phyloP scores from a whole-genome alignment of 805 yeast species.

The Phaffomyces thermotolerans region DNA sequence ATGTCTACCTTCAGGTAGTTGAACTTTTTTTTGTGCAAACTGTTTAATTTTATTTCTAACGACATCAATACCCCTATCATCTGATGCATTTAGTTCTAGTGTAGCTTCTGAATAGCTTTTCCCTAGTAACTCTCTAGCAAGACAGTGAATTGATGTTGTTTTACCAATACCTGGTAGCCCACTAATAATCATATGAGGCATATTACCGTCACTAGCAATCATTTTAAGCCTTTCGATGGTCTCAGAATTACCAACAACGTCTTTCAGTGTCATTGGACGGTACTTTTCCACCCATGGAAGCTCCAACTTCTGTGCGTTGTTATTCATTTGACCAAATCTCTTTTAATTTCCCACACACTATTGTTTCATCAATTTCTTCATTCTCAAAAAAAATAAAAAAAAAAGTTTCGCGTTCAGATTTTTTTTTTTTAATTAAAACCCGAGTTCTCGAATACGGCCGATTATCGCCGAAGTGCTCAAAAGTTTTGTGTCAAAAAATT shows the following conservation, averaged over 20 bases:
- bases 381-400: no score
- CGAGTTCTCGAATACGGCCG: no score
- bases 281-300: constrained; percentile 81
- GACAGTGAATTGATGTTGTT: constrained; percentile 87
- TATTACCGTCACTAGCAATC: constrained; percentile 87
- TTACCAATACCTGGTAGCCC: constrained; percentile 97
- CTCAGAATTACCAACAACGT: constrained; percentile 90
- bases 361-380: no score
- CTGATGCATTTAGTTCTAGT: constrained; percentile 90
- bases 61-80: constrained; percentile 95
- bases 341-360: no score
- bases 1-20: constrained; percentile 81
- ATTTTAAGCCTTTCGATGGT: constrained; percentile 77
- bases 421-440: no score
- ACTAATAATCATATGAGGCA: constrained; percentile 95
- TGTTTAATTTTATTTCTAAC: constrained; percentile 90
- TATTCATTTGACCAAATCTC: background rate
- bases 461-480: no score
- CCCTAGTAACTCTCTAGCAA: constrained; percentile 80
- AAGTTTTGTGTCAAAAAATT: no score
- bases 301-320: constrained; percentile 20
- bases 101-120: constrained; percentile 72
- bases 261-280: constrained; percentile 71
- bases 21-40: constrained; percentile 91
- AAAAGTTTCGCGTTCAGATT: no score